Base-by-base conservation (phyloP, 371 early-diverging fungal genomes). In the Dichotomocladium elegans region DNA sequence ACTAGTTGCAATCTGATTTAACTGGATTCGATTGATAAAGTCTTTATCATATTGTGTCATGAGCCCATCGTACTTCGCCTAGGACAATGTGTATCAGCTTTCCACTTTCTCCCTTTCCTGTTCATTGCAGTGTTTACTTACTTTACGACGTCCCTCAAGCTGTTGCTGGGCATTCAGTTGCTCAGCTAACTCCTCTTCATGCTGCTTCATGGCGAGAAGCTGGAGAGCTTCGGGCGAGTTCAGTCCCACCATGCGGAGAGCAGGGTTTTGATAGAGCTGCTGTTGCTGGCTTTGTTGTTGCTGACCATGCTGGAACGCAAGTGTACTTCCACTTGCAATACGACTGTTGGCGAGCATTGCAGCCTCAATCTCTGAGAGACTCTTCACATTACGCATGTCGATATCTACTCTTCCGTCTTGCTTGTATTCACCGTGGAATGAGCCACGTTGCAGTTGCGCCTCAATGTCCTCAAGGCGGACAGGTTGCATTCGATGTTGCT, bases 11-110 rank as follows among this genome's bases (percentile, higher is more conserved):
- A 97, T 77, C 68, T 96, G 95, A 31, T 91, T 83, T 30, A 97
- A 83, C 68, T 97, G 98, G 48, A 96, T 91, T 30, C 89, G 85
- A 28, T 92, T 85, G 58, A 96, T 91, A 45, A 83, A 79, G 53
- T 96, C 95, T 72, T 94, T 96, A 65, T 97, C 96, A 58, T 85
- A 80, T 58, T 89, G 88, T 5, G 91, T 87, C 98, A 97, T 97
- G 50, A 94, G 68, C n/a, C 86, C 86, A 47, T 83, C 79, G 63
- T 90, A 90, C 53, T 80, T 81, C 29, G 88, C 82, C 91, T 91
- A 65, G 6, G 34, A 58, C 29, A 28, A 15, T 7, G 34, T 42
- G 5, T 9, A 7, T 33, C 24, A 15, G 1, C 30, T 10, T 30
- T 15, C 8, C 15, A 34, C 19, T 35, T 19, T 5, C 37, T 21